These are phyloP conservation scores for Fragilariopsis cylindrus DNA, from an alignment of 108 stramenopile genomes.

Conservation along the genomic window DNA sequence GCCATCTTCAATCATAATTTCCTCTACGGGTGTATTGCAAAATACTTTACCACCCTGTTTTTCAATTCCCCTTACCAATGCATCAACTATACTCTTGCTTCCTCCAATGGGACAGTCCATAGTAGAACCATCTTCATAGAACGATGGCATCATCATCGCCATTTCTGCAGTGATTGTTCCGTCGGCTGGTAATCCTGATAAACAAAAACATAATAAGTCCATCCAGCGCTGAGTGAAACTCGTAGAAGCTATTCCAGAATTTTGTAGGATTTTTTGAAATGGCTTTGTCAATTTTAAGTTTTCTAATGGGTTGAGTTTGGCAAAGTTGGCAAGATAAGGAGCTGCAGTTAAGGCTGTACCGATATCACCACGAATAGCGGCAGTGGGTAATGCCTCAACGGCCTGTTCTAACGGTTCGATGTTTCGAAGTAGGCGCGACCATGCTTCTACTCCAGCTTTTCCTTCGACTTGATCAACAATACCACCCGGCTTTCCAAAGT, in stretches of 20 bases:
- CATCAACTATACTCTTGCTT: constrained; percentile 81
- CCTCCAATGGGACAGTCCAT: constrained; percentile 90
- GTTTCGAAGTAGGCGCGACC: constrained; percentile 52
- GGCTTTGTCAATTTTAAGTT: constrained; percentile 74
- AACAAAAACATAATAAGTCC: constrained; percentile 85
- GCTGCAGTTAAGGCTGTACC: constrained; percentile 60
- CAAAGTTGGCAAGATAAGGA: constrained; percentile 66
- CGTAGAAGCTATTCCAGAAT: constrained; percentile 53
- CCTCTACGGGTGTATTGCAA: constrained; percentile 63
- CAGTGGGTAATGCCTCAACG: constrained; percentile 76
- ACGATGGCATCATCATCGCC: constrained; percentile 93
- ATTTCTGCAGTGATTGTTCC: constrained; percentile 92
- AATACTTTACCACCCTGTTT: constrained; percentile 69
- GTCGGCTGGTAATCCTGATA: constrained; percentile 76
- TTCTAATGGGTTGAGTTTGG: constrained; percentile 63
- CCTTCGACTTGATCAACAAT: constrained; percentile 47
- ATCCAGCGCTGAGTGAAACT: constrained; percentile 83
- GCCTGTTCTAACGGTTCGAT: constrained; percentile 67
- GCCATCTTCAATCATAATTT: constrained; percentile 63
- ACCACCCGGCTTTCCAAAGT: constrained; percentile 48
- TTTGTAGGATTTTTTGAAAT: constrained; percentile 52
- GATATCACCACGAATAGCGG: constrained; percentile 59
- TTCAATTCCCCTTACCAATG: constrained; percentile 83
- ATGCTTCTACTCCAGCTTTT: constrained; percentile 32
- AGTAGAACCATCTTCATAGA: constrained; percentile 70